Percentiles rank a stretch among this genome's conserved stretches.
Evolutionary conservation across 306 rosid species (phyloP).

Genomic region (Senna siamea): DNA sequence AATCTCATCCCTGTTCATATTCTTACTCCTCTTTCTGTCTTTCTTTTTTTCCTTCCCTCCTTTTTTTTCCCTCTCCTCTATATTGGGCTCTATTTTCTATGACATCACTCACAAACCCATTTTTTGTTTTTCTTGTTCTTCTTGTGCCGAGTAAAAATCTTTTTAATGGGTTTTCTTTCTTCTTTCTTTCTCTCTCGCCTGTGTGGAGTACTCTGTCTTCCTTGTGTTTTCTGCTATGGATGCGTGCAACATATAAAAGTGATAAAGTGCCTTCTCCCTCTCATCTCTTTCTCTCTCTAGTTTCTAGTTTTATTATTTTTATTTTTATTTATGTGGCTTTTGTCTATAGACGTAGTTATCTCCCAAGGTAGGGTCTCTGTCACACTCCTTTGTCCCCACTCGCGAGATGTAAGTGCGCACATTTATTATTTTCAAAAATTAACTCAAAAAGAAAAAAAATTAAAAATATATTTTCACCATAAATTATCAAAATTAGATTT

Average conservation of each 20-base stretch:
- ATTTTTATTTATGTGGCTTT: constrained; percentile 58
- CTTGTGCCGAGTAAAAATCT: neutral
- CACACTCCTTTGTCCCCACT: constrained; percentile 46
- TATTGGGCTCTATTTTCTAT: constrained; percentile 14
- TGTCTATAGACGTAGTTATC: constrained; percentile 60
- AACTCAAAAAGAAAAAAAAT: neutral
- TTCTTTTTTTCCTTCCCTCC: neutral
- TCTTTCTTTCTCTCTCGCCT: constrained; percentile 22
- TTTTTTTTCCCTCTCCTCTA: neutral
- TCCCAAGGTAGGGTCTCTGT: constrained; percentile 49
- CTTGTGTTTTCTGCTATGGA: constrained; percentile 71
- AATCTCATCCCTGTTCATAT: constrained; percentile 13
- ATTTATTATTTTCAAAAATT: neutral
- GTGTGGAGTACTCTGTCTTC: constrained; percentile 50
- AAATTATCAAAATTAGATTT: neutral
- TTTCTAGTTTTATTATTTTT: neutral
- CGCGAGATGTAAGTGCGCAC: constrained; percentile 17
- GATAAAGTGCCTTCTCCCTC: constrained; percentile 55
- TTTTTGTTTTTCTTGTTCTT: constrained; percentile 14
- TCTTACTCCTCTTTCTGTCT: neutral
- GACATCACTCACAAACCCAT: constrained; percentile 27
- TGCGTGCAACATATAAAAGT: constrained; percentile 84
- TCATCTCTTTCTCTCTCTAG: constrained; percentile 24
- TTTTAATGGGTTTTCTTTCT: constrained; percentile 36
- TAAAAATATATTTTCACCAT: neutral